Evolutionary conservation across 177 flowering plant species (phyloP).

Genomic region (Viscum album): DNA sequence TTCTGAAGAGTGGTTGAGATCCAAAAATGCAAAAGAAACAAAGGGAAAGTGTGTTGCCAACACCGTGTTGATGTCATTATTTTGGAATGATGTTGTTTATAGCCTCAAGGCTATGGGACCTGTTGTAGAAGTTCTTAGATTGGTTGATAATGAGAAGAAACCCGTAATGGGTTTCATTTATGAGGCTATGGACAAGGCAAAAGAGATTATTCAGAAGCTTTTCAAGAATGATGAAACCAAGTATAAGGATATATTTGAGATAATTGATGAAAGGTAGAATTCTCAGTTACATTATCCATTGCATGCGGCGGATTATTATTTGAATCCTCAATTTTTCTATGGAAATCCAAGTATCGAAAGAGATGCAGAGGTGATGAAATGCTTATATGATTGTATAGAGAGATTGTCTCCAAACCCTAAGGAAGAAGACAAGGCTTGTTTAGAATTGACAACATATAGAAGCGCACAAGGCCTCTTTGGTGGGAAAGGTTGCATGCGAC

Average conservation of each 20-base stretch:
- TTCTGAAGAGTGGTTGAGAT: neutral
- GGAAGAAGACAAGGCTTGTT: neutral
- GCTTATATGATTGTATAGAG: neutral
- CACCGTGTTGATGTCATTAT: neutral
- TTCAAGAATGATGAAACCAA: neutral
- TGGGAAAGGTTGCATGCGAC: neutral
- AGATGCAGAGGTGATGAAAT: neutral
- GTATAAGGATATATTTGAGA: neutral
- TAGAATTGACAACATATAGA: neutral
- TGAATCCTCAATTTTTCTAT: neutral
- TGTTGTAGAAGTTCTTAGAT: neutral
- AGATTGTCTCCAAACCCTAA: neutral
- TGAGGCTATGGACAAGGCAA: constrained; percentile 14
- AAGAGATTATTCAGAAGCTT: neutral
- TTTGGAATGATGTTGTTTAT: neutral
- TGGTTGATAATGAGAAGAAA: constrained; percentile 7
- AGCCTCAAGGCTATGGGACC: neutral
- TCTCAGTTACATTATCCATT: constrained; percentile 5
- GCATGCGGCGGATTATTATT: neutral
- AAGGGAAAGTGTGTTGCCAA: neutral
- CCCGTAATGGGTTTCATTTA: constrained; percentile 4
- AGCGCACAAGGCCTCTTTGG: neutral
- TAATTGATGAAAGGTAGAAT: constrained; percentile 9
- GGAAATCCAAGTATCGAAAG: neutral
- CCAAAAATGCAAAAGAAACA: neutral